Evolutionary conservation across 768 basidiomycete genomes (phyloP).

Genomic region (Trametes coccinea): DNA sequence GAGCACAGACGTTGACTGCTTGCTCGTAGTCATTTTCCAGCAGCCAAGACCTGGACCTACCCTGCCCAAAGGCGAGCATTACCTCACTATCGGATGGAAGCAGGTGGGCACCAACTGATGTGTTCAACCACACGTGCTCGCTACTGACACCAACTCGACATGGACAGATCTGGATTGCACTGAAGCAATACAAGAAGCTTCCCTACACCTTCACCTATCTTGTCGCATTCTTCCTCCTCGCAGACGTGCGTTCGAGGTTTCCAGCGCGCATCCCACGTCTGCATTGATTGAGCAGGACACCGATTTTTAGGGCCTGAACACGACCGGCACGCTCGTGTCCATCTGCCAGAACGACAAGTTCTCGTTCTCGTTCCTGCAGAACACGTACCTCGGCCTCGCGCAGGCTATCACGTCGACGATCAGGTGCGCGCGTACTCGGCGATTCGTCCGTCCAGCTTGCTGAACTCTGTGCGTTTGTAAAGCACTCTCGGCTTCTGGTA

Average conservation of each 20-base stretch:
- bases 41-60: constrained; percentile 81
- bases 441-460: too few relatives aligned
- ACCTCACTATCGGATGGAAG: constrained; percentile 84
- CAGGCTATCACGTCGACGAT: constrained; percentile 74
- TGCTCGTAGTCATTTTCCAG: constrained; percentile 69
- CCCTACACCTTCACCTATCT: constrained; percentile 85
- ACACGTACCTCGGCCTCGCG: constrained; percentile 73
- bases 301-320: constrained; percentile 66
- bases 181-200: constrained; percentile 73
- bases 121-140: not conserved
- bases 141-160: not conserved
- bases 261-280: too few relatives aligned
- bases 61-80: constrained; percentile 73
- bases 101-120: constrained; percentile 47
- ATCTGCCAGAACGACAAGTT: constrained; percentile 85
- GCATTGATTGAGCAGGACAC: not conserved
- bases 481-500: constrained; percentile 83
- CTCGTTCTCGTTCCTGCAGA: constrained; percentile 77
- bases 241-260: constrained; percentile 51
- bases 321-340: constrained; percentile 70
- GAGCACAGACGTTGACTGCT: not conserved
- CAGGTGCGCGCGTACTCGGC: constrained; percentile 20
- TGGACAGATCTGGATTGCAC: constrained; percentile 72
- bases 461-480: too few relatives aligned
- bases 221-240: constrained; percentile 73